Evolutionary conservation across 225 moss, liverwort and hornwort genomes (phyloP).

Genomic region (Pseudisothecium myosuroides): DNA sequence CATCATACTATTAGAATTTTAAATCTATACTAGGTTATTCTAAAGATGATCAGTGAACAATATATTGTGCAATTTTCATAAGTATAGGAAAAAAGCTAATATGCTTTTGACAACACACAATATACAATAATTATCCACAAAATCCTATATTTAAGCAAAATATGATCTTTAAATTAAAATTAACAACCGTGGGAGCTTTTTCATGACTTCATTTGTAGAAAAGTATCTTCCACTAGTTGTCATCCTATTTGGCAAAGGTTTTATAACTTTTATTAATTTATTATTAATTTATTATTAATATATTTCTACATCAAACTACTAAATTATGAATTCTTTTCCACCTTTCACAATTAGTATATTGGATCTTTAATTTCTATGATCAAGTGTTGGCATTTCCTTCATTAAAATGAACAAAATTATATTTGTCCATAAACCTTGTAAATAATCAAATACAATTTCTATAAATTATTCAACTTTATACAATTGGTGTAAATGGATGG

Average conservation of each 20-base stretch:
- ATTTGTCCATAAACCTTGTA: too few relatives aligned
- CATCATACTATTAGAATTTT: too few relatives aligned
- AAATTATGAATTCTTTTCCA: background rate
- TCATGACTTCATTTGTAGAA: background rate
- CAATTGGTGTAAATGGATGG: background rate
- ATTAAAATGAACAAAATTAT: background rate
- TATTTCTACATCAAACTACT: background rate
- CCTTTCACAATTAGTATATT: background rate
- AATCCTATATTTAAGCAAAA: background rate
- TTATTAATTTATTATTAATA: background rate
- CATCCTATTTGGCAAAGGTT: background rate
- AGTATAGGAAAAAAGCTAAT: too few relatives aligned
- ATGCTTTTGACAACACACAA: background rate
- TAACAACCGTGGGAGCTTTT: fast-evolving
- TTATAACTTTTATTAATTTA: too few relatives aligned
- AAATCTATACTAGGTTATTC: too few relatives aligned
- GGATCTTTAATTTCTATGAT: background rate
- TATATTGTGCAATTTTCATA: background rate
- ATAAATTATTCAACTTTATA: background rate
- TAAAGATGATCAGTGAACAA: background rate
- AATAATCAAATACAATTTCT: background rate
- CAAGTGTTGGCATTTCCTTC: background rate
- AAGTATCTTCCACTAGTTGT: background rate
- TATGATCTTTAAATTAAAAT: background rate
- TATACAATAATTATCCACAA: background rate